Evolutionary conservation across 2,329 filamentous ascomycete species (phyloP).

Genomic region (Monilinia vaccinii-corymbosi): DNA sequence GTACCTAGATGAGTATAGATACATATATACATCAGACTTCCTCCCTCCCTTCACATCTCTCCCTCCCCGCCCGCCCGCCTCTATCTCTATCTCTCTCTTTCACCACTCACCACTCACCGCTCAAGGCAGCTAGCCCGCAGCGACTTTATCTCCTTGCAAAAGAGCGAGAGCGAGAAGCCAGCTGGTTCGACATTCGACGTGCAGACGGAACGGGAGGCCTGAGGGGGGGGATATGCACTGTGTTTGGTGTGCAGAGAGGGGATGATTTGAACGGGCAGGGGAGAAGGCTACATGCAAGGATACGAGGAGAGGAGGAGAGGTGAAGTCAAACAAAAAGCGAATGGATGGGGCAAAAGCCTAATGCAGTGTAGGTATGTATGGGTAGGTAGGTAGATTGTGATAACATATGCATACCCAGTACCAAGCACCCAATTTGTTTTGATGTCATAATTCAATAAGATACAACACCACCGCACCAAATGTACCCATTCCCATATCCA

Average conservation of each 20-base stretch:
- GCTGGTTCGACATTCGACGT: no score
- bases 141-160: no score
- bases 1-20: no score
- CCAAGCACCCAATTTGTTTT: not conserved
- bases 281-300: not conserved
- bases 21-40: no score
- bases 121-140: not conserved
- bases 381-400: not conserved
- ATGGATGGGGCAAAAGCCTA: not conserved
- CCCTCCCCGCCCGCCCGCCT: no score
- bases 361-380: not conserved
- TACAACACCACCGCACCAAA: not conserved
- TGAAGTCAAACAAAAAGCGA: not conserved
- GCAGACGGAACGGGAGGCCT: not conserved
- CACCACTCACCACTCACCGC: no score
- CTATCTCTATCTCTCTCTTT: no score
- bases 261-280: not conserved
- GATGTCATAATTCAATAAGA: constrained; percentile 10
- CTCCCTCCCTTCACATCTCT: no score
- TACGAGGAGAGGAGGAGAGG: not conserved
- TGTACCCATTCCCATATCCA: not conserved
- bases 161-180: no score
- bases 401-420: not conserved
- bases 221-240: not conserved
- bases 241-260: not conserved